Base-by-base conservation (phyloP, 1,139 yeast genomes). In the Arxiozyma bovina region DNA sequence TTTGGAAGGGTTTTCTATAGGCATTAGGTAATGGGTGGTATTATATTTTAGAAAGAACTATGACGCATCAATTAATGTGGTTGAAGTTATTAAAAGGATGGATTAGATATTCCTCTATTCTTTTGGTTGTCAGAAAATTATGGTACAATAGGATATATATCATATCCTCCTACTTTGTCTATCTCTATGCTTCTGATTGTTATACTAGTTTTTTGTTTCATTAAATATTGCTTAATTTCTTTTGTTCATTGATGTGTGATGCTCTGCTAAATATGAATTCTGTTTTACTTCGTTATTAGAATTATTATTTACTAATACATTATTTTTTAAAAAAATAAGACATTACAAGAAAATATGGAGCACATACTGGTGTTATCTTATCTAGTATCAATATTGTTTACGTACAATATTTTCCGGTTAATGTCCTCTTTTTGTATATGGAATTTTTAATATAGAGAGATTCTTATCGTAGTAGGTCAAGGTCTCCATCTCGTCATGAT, bases 401-500 rank as follows among this genome's bases (percentile, higher is more conserved):
- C 11, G 27, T 20, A 22, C 38, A 45, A 20, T 45, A 27, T 18
- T 34, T 22, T 45, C 21, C n/a, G 15, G 40, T 30, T 30, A n/a
- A 45, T 17, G 34, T 30, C 8, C 25, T 30, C 7, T 45, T 45
- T 45, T 45, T 25, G n/a, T 23, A 6, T n/a, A 44, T 44, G 18
- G 22, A 46, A 15, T 46, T 46, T 38, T 38, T n/a, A 15, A 15
- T 12, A 22, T 38, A 44, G 48, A 43, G 48, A 48, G 50, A 44
- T 34, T 42, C 30, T 25, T 50, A 53, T 27, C 56, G 60, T 50
- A 54, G 55, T 45, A 58, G 60, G 48, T 58, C 60, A 30, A 58
- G 58, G 46, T 58, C 60, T n/a, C 60, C 60, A n/a, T 57, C 55
- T 34, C 60, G 60, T 50, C 57, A 56, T 50, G 53, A 27, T 9